Percentiles rank a stretch among this genome's conserved stretches.
Evolutionary conservation across 768 basidiomycete species (phyloP).

Genomic region (Filobasidium wieringae): DNA sequence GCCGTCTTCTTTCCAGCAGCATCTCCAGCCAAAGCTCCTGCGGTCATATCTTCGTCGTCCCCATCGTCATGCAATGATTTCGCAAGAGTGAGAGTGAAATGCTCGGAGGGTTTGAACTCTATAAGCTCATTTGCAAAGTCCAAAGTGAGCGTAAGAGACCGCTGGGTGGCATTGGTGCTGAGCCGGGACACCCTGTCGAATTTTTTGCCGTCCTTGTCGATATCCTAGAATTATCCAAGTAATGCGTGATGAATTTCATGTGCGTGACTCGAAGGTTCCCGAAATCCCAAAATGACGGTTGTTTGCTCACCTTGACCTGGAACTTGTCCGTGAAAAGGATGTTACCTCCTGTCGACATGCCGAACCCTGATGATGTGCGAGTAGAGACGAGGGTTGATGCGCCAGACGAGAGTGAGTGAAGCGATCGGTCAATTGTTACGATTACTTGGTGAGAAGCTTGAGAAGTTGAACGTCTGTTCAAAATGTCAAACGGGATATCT

Average conservation of each 20-base stretch:
- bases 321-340: constrained; percentile 93
- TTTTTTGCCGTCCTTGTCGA: constrained; percentile 70
- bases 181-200: constrained; percentile 92
- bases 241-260: not conserved
- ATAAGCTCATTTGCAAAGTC: constrained; percentile 92
- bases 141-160: constrained; percentile 57
- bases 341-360: constrained; percentile 10
- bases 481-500: too few species aligned
- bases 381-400: too few species aligned
- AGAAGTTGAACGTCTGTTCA: too few species aligned
- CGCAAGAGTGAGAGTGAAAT: constrained; percentile 74
- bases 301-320: constrained; percentile 57
- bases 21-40: constrained; percentile 11
- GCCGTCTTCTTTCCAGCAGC: constrained; percentile 18
- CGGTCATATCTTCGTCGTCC: constrained; percentile 16
- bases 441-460: too few species aligned
- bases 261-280: not conserved
- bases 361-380: not conserved
- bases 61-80: constrained; percentile 25
- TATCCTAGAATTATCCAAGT: constrained; percentile 13
- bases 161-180: constrained; percentile 79
- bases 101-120: constrained; percentile 55
- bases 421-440: too few species aligned
- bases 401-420: too few species aligned
- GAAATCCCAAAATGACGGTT: not conserved